Percentiles rank a stretch among this genome's conserved stretches.
phyloP scores from a whole-genome alignment of 2,329 filamentous ascomycete genomes.

The Neocucurbitaria cava region DNA sequence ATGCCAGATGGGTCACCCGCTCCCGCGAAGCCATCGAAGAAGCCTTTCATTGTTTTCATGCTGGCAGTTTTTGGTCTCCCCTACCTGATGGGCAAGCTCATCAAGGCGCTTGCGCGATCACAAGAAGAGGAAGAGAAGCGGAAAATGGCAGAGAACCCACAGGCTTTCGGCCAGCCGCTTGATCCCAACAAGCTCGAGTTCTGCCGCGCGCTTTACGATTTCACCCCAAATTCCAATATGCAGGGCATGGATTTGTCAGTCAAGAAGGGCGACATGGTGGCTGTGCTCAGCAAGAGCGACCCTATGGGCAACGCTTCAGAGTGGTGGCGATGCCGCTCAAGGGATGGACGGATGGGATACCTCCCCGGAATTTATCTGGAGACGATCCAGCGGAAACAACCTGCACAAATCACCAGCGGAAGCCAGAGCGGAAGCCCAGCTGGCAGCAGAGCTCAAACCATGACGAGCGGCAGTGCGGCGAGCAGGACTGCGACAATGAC shows the following conservation, averaged over 20 bases:
- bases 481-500: constrained; percentile 56
- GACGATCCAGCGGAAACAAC: constrained; percentile 66
- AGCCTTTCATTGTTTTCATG: constrained; percentile 95
- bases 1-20: constrained; percentile 71
- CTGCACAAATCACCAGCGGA: constrained; percentile 54
- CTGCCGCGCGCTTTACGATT: constrained; percentile 94
- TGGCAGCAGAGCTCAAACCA: constrained; percentile 62
- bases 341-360: constrained; percentile 90
- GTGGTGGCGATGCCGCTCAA: constrained; percentile 94
- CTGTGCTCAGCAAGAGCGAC: constrained; percentile 90
- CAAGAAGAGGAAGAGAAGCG: constrained; percentile 82
- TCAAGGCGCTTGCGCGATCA: constrained; percentile 79
- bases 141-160: constrained; percentile 59
- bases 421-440: constrained; percentile 50
- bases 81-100: constrained; percentile 96
- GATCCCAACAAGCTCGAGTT: constrained; percentile 95
- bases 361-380: constrained; percentile 91
- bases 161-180: constrained; percentile 61
- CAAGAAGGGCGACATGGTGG: constrained; percentile 94
- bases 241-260: constrained; percentile 86
- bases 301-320: constrained; percentile 90
- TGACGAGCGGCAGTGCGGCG: constrained; percentile 55
- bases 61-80: constrained; percentile 93
- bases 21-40: constrained; percentile 79
- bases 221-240: constrained; percentile 75